Conservation (phyloP, 306 rosid species). For the Ceratonia siliqua region DNA sequence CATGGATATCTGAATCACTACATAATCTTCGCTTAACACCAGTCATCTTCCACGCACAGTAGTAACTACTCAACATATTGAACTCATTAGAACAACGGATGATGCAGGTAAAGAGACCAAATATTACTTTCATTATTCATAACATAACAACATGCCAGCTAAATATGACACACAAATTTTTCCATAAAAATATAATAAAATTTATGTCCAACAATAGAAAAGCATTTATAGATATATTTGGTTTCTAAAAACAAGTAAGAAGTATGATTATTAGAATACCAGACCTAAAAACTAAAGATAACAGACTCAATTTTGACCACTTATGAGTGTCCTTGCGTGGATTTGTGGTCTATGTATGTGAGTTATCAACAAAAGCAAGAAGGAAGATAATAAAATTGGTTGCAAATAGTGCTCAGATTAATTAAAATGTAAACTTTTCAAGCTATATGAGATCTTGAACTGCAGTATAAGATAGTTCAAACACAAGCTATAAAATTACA, state of each 20-base stretch:
- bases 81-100: conserved; percentile 57
- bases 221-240: not conserved
- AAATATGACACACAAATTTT: conserved; percentile 1
- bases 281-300: not conserved
- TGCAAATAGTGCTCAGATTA: not conserved
- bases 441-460: not conserved
- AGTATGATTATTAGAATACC: not conserved
- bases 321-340: not conserved
- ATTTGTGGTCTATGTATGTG: not conserved
- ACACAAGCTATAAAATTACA: not conserved
- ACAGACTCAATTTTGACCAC: not conserved
- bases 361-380: conserved; percentile 1
- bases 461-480: not conserved
- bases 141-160: conserved; percentile 13
- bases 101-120: conserved; percentile 30
- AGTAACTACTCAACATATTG: conserved; percentile 82
- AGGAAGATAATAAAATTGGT: conserved; percentile 6
- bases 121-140: conserved; percentile 26
- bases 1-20: conserved; percentile 87
- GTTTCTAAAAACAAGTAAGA: not conserved
- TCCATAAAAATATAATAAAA: not conserved
- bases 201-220: not conserved
- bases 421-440: not conserved
- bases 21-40: conserved; percentile 93
- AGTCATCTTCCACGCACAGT: conserved; percentile 94